These are phyloP conservation scores for Reticulascus tulasneorum DNA, from an alignment of 2,329 filamentous ascomycete genomes.

Conservation along the genomic window DNA sequence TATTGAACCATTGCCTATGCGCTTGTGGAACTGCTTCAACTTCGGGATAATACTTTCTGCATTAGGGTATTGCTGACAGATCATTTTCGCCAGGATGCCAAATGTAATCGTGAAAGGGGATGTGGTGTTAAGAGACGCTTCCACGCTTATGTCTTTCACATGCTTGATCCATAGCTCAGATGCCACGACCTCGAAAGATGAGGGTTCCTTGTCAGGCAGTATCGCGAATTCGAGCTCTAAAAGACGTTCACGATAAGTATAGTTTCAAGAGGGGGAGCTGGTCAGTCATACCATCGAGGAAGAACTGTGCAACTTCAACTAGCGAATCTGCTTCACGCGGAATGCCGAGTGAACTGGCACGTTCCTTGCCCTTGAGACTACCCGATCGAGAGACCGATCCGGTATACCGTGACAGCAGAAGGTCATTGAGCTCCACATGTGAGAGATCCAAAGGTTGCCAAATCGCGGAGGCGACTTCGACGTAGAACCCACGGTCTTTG, in stretches of 20 bases:
- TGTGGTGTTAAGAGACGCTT: slow-evolving; percentile 20
- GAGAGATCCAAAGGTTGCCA: slow-evolving; percentile 42
- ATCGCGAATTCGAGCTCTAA: slow-evolving; percentile 45
- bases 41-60: slow-evolving; percentile 25
- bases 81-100: slow-evolving; percentile 29
- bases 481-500: slow-evolving; percentile 34
- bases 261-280: not conserved
- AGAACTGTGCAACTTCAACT: slow-evolving; percentile 37
- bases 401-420: slow-evolving; percentile 19
- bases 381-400: slow-evolving; percentile 16
- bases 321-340: slow-evolving; percentile 31
- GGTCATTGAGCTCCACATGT: slow-evolving; percentile 21
- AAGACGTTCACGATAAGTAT: not conserved
- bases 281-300: slow-evolving; percentile 44
- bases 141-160: slow-evolving; percentile 24
- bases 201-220: slow-evolving; percentile 25
- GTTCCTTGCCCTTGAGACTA: slow-evolving; percentile 40
- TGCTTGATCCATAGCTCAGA: slow-evolving; percentile 42
- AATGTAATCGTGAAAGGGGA: slow-evolving; percentile 33
- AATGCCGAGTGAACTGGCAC: slow-evolving; percentile 17
- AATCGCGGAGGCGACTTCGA: slow-evolving; percentile 38
- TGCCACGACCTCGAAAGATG: slow-evolving; percentile 28
- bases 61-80: slow-evolving; percentile 30
- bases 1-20: slow-evolving; percentile 30
- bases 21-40: slow-evolving; percentile 31